Percentiles rank a stretch among this genome's conserved stretches.
Evolutionary conservation across 768 basidiomycete species (phyloP).

Genomic region (Auricularia heimuer): DNA sequence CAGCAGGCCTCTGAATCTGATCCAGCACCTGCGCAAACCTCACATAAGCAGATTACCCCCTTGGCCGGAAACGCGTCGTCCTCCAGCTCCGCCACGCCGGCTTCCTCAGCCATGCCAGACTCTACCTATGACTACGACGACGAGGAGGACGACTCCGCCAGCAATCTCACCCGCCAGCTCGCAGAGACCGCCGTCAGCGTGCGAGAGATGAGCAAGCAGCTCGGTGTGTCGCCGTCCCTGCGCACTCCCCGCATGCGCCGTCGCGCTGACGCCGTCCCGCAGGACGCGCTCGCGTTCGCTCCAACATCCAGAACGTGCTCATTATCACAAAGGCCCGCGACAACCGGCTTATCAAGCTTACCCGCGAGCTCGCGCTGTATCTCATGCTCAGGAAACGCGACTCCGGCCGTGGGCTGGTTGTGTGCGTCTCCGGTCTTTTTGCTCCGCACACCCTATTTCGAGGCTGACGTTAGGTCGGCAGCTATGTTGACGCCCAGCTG

Average conservation of each 20-base stretch:
- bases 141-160: conserved; percentile 55
- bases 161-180: conserved; percentile 80
- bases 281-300: conserved; percentile 89
- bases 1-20: conserved; percentile 10
- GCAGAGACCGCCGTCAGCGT: conserved; percentile 97
- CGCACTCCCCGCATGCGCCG: neutral
- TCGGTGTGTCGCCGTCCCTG: conserved; percentile 44
- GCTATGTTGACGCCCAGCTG: conserved; percentile 92
- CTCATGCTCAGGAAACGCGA: conserved; percentile 83
- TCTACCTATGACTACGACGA: conserved; percentile 17
- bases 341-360: conserved; percentile 91
- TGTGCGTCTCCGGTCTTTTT: conserved; percentile 40
- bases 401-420: conserved; percentile 66
- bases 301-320: conserved; percentile 85
- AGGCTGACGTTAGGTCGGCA: conserved; percentile 23
- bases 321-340: conserved; percentile 98
- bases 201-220: conserved; percentile 97
- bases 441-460: conserved; percentile 6
- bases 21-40: conserved; percentile 13
- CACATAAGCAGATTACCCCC: conserved; percentile 7
- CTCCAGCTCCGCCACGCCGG: conserved; percentile 15
- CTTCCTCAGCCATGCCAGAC: conserved; percentile 15
- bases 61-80: conserved; percentile 7
- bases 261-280: conserved; percentile 3
- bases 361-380: conserved; percentile 86